A percentile compares a stretch with the other conserved stretches of the same genome.
Evolutionary conservation across 805 yeast species (phyloP).

Genomic region (Wickerhamiella allomyrinae): DNA sequence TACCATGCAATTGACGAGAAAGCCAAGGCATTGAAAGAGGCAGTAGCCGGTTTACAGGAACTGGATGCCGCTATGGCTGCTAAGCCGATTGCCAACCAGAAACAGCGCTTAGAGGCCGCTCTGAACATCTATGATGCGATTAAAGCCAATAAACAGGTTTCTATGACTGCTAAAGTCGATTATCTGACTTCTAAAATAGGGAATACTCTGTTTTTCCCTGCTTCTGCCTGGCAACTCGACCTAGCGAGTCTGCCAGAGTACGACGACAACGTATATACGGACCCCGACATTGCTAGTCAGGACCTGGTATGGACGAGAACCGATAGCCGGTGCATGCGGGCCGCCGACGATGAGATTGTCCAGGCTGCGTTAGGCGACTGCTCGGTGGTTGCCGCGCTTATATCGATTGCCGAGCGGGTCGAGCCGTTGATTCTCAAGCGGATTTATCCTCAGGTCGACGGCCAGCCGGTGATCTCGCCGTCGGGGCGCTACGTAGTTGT

Average conservation of each 20-base stretch:
- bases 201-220: slow-evolving; percentile 22
- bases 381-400: slow-evolving; percentile 57
- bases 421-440: slow-evolving; percentile 11
- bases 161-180: slow-evolving; percentile 16
- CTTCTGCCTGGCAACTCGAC: slow-evolving; percentile 7
- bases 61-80: slow-evolving; percentile 1
- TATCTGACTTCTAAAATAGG: slow-evolving; percentile 23
- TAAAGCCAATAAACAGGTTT: slow-evolving; percentile 9
- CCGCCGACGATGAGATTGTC: slow-evolving; percentile 1
- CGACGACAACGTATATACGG: neutral
- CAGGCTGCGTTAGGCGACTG: slow-evolving; percentile 39
- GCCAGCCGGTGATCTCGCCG: slow-evolving; percentile 12
- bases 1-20: slow-evolving; percentile 11
- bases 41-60: slow-evolving; percentile 6
- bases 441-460: slow-evolving; percentile 17
- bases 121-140: slow-evolving; percentile 13
- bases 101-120: slow-evolving; percentile 5
- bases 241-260: neutral
- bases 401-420: slow-evolving; percentile 31
- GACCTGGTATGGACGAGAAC: neutral
- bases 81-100: neutral
- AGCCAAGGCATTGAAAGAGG: slow-evolving; percentile 4
- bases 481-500: slow-evolving; percentile 28
- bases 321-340: slow-evolving; percentile 1
- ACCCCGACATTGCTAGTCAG: neutral